phyloP scores from a whole-genome alignment of 106 monocot genomes.

The Acanthochlamys bracteata region DNA sequence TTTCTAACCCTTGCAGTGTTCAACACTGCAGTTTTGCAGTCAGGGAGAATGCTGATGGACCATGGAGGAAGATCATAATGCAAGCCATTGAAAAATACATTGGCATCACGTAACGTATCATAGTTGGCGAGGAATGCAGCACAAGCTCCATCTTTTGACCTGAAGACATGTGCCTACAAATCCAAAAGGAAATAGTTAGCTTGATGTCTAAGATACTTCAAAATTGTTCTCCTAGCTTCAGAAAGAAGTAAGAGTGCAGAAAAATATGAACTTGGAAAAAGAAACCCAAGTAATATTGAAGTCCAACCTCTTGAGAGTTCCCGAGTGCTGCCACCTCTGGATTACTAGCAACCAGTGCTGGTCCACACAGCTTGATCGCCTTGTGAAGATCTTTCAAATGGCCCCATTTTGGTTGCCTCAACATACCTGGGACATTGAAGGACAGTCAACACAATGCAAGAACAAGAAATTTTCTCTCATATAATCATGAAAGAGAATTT shows the following conservation, averaged over 20 bases:
- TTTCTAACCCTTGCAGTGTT: constrained; percentile 86
- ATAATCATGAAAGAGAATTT: no score
- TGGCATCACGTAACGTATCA: constrained; percentile 38
- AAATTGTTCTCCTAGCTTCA: background rate
- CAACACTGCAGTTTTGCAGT: constrained; percentile 77
- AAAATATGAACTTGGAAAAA: background rate
- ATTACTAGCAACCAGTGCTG: constrained; percentile 64
- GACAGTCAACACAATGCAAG: background rate
- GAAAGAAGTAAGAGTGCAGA: background rate
- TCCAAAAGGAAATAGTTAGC: constrained; percentile 3
- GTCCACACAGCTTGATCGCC: constrained; percentile 82
- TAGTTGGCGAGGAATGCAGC: constrained; percentile 89
- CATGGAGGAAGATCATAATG: constrained; percentile 89
- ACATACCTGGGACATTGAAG: constrained; percentile 37
- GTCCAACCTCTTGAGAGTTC: constrained; percentile 52
- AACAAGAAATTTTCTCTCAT: no score
- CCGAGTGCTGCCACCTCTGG: constrained; percentile 65
- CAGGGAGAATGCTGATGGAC: constrained; percentile 96
- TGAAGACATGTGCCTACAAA: constrained; percentile 58
- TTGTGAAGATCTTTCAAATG: constrained; percentile 89
- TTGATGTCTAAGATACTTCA: background rate
- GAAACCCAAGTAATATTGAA: no score
- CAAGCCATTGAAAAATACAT: constrained; percentile 68
- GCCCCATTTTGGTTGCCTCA: constrained; percentile 95
- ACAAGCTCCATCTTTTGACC: constrained; percentile 59